phyloP scores from a whole-genome alignment of 306 rosid species.

The Clitoria ternatea region DNA sequence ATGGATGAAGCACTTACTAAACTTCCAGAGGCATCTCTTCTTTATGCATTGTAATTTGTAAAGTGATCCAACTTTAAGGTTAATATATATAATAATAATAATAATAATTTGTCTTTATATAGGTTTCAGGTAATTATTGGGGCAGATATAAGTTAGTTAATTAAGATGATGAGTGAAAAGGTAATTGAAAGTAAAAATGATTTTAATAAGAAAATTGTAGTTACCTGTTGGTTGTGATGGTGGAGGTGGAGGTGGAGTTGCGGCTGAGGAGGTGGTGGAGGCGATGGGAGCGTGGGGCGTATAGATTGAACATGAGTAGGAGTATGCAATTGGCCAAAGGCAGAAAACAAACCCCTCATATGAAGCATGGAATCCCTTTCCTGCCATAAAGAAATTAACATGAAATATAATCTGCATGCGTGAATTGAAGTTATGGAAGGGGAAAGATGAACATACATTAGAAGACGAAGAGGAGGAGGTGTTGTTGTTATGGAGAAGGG shows the following conservation, averaged over 20 bases:
- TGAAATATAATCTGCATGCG: no score
- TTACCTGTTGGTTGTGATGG: conserved; percentile 59
- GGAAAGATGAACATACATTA: neutral
- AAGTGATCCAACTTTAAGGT: conserved; percentile 40
- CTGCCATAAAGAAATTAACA: conserved; percentile 23
- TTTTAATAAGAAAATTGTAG: neutral
- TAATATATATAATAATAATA: no score
- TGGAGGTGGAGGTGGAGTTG: conserved; percentile 45
- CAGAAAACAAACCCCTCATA: conserved; percentile 57
- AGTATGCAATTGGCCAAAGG: conserved; percentile 64
- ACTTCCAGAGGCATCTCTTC: conserved; percentile 23
- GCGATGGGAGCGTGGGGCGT: conserved; percentile 65
- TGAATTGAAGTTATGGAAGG: no score
- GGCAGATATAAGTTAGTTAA: neutral
- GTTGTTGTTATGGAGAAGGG: conserved; percentile 25
- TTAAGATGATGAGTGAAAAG: neutral
- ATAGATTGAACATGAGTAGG: conserved; percentile 44
- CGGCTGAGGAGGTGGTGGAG: conserved; percentile 35
- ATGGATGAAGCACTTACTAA: conserved; percentile 25
- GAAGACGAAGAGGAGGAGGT: conserved; percentile 34
- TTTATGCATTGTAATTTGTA: conserved; percentile 37
- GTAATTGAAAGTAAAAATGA: neutral
- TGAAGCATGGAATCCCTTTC: conserved; percentile 68
- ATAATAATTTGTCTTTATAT: conserved; percentile 14
- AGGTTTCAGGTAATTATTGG: conserved; percentile 34